Evolutionary conservation across 2,329 filamentous ascomycete genomes (phyloP).

Genomic region (Aspergillus niger): DNA sequence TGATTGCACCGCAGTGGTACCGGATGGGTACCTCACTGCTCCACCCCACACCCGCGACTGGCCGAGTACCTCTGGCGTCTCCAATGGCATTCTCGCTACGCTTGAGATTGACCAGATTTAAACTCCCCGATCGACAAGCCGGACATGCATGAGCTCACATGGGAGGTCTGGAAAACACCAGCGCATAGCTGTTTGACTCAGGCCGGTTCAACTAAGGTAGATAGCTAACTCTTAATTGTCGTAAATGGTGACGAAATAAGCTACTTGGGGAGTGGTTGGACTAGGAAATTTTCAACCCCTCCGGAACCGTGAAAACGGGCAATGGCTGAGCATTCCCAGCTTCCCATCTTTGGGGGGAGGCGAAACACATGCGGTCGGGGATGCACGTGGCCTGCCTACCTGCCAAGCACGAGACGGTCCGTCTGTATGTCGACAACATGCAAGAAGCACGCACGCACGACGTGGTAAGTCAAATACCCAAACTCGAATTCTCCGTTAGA

Average conservation of each 20-base stretch:
- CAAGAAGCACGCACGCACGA: neutral
- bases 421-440: neutral
- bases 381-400: neutral
- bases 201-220: neutral
- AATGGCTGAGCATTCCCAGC: neutral
- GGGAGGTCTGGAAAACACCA: neutral
- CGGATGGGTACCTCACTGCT: neutral
- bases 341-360: neutral
- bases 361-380: slow-evolving; percentile 1
- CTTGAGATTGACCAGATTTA: neutral
- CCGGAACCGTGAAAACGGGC: neutral
- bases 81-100: neutral
- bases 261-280: neutral
- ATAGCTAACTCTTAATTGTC: neutral
- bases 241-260: neutral
- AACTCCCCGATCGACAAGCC: neutral
- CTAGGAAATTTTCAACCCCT: neutral
- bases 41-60: neutral
- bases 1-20: neutral
- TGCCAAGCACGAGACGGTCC: neutral
- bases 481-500: neutral
- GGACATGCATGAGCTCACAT: neutral
- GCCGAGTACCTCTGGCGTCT: neutral
- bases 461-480: neutral
- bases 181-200: neutral